Percentiles rank a stretch among this genome's conserved stretches.
Evolutionary conservation across 2,329 filamentous ascomycete genomes (phyloP).

Genomic region (Cadophora luteo-olivacea): DNA sequence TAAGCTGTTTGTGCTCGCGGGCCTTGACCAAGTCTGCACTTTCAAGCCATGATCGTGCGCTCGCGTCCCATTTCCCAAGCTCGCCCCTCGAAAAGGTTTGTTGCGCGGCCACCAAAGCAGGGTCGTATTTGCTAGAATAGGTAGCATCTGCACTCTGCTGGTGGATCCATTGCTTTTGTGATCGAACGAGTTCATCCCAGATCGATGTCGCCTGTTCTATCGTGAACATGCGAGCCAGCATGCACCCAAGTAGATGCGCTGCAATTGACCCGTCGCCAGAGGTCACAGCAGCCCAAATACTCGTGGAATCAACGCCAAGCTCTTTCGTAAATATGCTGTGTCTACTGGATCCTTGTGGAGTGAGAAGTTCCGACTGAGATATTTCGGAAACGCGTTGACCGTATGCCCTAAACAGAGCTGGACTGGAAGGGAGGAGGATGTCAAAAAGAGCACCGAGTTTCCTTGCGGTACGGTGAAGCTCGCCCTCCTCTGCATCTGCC

Average conservation of each 20-base stretch:
- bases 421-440: background rate
- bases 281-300: background rate
- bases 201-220: background rate
- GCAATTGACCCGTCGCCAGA: background rate
- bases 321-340: background rate
- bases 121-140: background rate
- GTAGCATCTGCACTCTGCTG: background rate
- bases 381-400: background rate
- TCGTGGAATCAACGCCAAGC: background rate
- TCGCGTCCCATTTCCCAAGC: constrained; percentile 42
- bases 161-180: background rate
- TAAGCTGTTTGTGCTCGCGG: constrained; percentile 19
- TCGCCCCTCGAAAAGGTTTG: background rate
- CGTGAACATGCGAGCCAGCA: background rate
- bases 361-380: background rate
- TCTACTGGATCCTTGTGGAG: background rate
- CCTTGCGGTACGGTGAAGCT: background rate
- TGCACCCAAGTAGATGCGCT: background rate
- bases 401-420: background rate
- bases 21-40: constrained; percentile 19
- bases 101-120: background rate
- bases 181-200: background rate
- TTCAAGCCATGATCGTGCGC: constrained; percentile 18
- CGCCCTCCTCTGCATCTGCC: background rate
- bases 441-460: background rate